Base-by-base conservation (phyloP, 768 basidiomycete genomes). In the Naematelia encephala region DNA sequence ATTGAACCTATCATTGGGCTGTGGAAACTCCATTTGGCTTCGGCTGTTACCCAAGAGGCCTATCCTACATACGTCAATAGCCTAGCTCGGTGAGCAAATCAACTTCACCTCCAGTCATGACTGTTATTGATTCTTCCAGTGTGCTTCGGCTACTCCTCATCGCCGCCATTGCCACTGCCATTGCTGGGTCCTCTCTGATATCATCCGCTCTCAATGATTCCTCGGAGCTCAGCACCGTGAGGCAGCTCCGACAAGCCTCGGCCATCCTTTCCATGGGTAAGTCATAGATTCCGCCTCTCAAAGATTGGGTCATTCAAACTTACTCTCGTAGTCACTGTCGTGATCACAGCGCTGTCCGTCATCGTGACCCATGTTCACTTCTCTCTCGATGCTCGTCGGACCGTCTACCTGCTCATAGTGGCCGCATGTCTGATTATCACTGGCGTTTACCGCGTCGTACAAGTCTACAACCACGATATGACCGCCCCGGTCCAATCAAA, bases 1-100 rank as follows among this genome's bases (percentile, higher is more conserved):
- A 46, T 66, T 42, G 58, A 66, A 10, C 61, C 64, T 22, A 14
- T 54, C 34, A 39, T 66, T 30, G 42, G 14, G 5, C 25, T 59
- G 16, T 67, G 62, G 62, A 56, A 61, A 43, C 27, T 25, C 1
- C 49, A 56, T 30, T 34, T 67, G 42, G 42, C 42, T 5, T 23
- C 45, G 3, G 30, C 49, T 16, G 61, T 63, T 16, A 14, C 51
- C 19, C 14, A 19, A 10, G 51, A 49, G 3, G 21, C 46, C 14
- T n/a, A 14, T 13, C 56, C 56, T 8, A 8, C 8, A 1, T 62
- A 56, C 56, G 50, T 62, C 27, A 52, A 48, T 14, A 16, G 23
- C 8, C 30, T 61, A 10, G 23, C 60, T 4, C n/a, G 14, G 57
- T 58, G 25, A 45, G 60, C 52, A 5, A 11, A 34, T 2, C 29